Conservation (phyloP, 306 rosid species). For the Notholithocarpus densiflorus region DNA sequence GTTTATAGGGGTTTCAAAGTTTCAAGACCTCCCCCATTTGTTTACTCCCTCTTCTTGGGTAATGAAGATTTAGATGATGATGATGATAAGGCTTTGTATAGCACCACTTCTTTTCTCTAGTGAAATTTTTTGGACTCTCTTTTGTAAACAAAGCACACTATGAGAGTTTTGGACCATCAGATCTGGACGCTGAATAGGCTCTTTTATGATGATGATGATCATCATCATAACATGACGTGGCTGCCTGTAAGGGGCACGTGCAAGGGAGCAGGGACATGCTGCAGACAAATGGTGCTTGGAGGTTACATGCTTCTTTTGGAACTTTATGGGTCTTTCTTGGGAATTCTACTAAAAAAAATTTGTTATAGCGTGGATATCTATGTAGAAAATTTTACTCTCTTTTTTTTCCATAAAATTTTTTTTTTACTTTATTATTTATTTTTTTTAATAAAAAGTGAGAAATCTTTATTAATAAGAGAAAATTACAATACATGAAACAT, state of each 20-base stretch:
- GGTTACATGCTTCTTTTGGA: not conserved
- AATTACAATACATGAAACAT: no score
- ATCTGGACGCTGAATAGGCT: constrained; percentile 33
- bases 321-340: constrained; percentile 8
- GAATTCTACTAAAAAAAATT: constrained; percentile 10
- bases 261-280: constrained; percentile 20
- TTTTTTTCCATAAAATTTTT: no score
- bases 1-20: not conserved
- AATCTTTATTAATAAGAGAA: no score
- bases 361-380: not conserved
- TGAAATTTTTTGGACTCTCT: not conserved
- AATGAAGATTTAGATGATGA: not conserved
- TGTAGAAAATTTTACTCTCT: no score
- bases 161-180: constrained; percentile 20
- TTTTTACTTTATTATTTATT: no score
- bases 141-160: not conserved
- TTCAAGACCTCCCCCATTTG: constrained; percentile 57
- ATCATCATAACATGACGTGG: constrained; percentile 50
- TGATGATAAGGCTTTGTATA: not conserved
- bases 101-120: not conserved
- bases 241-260: constrained; percentile 55
- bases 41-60: not conserved
- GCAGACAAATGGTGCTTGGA: constrained; percentile 33
- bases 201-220: constrained; percentile 6
- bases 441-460: no score